Evolutionary conservation across 164 flowering plant genomes (phyloP).

Genomic region (Umbilicus rupestris): DNA sequence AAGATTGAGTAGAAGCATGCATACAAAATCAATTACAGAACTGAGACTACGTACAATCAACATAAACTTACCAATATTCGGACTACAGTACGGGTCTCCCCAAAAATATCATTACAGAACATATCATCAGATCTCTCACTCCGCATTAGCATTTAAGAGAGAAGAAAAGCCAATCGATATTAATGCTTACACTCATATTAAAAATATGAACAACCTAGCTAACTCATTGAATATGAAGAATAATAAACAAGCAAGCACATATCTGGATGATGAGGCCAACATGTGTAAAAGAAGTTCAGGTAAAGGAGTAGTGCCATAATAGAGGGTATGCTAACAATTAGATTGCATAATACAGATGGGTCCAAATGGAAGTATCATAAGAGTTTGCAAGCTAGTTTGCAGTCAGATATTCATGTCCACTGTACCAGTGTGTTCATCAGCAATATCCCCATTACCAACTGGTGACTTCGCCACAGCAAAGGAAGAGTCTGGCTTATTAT

Average conservation of each 20-base stretch:
- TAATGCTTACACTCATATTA: background rate
- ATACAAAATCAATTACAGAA: background rate
- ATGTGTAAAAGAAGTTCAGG: background rate
- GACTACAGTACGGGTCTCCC: conserved; percentile 85
- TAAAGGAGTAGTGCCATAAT: background rate
- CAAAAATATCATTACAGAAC: conserved; percentile 97
- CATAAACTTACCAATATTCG: conserved; percentile 57
- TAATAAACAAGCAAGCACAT: background rate
- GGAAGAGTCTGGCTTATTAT: conserved; percentile 29
- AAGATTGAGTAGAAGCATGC: background rate
- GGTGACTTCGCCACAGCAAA: conserved; percentile 64
- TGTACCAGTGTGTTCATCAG: conserved; percentile 28
- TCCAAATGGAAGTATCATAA: background rate
- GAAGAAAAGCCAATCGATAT: background rate
- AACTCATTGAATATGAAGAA: background rate
- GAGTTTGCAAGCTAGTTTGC: background rate
- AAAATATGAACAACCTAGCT: background rate
- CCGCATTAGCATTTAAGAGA: conserved; percentile 31
- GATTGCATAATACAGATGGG: background rate
- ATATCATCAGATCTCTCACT: conserved; percentile 64
- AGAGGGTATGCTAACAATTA: background rate
- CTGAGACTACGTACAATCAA: background rate
- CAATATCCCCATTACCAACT: conserved; percentile 33
- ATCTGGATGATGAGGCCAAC: background rate
- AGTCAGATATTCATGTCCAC: background rate